phyloP scores from a whole-genome alignment of 805 yeast genomes.

The Lipomyces sp. region DNA sequence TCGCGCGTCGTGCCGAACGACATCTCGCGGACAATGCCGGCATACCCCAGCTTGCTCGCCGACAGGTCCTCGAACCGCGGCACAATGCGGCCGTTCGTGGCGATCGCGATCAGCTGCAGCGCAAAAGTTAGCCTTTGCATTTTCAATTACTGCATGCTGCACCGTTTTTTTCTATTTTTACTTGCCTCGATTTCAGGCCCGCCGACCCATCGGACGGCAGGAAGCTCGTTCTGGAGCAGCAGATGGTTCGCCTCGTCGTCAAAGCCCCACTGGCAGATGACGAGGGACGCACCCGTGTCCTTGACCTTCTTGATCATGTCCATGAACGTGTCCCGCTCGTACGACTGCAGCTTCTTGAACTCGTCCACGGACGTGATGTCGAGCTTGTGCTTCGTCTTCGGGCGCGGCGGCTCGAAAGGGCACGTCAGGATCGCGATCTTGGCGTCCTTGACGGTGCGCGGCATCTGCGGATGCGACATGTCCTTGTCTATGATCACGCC shows the following conservation, averaged over 20 bases:
- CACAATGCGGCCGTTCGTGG: slow-evolving; percentile 95
- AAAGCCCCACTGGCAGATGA: slow-evolving; percentile 99
- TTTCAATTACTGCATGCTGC: too few species aligned
- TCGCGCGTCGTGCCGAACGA: slow-evolving; percentile 97
- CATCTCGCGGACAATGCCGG: slow-evolving; percentile 79
- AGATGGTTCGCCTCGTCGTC: slow-evolving; percentile 98
- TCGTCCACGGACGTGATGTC: slow-evolving; percentile 93
- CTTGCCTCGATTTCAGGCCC: slow-evolving; percentile 84
- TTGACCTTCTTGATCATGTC: slow-evolving; percentile 88
- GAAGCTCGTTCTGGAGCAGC: slow-evolving; percentile 78
- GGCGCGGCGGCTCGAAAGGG: slow-evolving; percentile 99
- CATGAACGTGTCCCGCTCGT: slow-evolving; percentile 85
- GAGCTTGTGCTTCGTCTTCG: slow-evolving; percentile 95
- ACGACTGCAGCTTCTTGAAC: slow-evolving; percentile 81
- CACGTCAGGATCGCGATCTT: slow-evolving; percentile 93
- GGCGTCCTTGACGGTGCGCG: slow-evolving; percentile 70
- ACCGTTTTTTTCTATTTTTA: too few species aligned
- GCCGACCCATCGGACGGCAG: slow-evolving; percentile 99
- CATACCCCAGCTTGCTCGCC: slow-evolving; percentile 77
- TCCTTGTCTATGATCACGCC: slow-evolving; percentile 96
- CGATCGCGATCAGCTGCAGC: slow-evolving; percentile 73
- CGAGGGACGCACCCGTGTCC: slow-evolving; percentile 89
- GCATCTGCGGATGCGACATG: slow-evolving; percentile 98
- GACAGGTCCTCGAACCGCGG: slow-evolving; percentile 93
- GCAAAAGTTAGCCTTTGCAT: too few species aligned